Evolutionary conservation across 768 basidiomycete genomes (phyloP), one percentile per base, ranked within the genome.

Genomic region (Mycena alexandri): DNA sequence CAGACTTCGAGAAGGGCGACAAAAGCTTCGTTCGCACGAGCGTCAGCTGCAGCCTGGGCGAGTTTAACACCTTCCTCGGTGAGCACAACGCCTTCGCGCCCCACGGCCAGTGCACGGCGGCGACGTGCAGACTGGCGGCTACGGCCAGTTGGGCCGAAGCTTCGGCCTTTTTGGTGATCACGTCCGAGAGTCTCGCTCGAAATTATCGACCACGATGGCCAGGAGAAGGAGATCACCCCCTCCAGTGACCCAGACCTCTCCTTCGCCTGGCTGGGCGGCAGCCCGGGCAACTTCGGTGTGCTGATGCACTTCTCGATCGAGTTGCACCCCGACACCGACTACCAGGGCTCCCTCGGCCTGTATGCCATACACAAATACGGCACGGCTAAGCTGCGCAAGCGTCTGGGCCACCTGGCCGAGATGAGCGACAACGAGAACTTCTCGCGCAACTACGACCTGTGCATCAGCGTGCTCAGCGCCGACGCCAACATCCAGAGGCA

Each of bases 41-140:
- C 19, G 56, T 44, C 48, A 29, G 29, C 29, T 29, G 29, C 29
- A 29, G 57, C 33, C 50, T 66, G 33, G 65, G 57, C 25, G 65
- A 59, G 22, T 66, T 66, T 57, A 66, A 66, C 65, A 50, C 34
- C 13, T 66, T 52, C 58, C 58, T 66, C 47, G 65, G 65, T 6
- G 19, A 60, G 42, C 56, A 66, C 57, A 9, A 54, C 24, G 58
- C 29, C 25, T 66, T 66, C 47, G 65, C 54, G 7, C 65, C 65
- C 24, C 65, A 66, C 58, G 65, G 65, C 21, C 65, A 66, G 51
- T 66, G 65, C 58, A 47, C 22, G 29, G 29, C 29, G 29, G 29
- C n/a, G 5, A 38, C 25, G 63, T 65, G 4, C 63, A 65, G 47
- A 58, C 55, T 25, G 63, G 63, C 55, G 63, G 63, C 22, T 65